Conservation (phyloP, 441 rosid genomes). For the Erodium chrysanthum region DNA sequence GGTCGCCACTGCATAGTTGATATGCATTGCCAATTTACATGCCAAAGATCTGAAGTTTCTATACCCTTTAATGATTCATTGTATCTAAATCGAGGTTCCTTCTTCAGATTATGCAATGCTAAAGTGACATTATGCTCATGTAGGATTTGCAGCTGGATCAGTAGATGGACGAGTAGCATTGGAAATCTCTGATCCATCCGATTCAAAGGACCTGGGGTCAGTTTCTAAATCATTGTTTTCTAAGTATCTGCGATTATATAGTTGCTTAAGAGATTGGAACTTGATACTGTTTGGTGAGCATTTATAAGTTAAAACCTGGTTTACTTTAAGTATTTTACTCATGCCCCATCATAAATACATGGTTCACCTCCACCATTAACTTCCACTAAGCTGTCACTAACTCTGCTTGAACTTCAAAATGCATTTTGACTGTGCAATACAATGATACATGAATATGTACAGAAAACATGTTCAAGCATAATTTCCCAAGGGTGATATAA, state of each 20-base stretch:
- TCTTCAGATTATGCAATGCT: neutral
- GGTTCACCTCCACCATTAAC: neutral
- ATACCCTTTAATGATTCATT: conserved; percentile 1
- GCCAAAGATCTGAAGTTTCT: conserved; percentile 1
- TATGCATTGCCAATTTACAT: neutral
- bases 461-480: neutral
- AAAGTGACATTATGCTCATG: conserved; percentile 18
- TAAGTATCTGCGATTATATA: neutral
- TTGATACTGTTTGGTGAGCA: neutral
- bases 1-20: neutral
- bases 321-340: neutral
- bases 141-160: conserved; percentile 84
- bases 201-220: conserved; percentile 39
- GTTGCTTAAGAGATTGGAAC: conserved; percentile 8
- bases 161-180: conserved; percentile 72
- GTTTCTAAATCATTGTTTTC: conserved; percentile 15
- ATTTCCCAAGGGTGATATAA: neutral
- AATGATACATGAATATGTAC: neutral
- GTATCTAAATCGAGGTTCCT: neutral
- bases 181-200: conserved; percentile 37
- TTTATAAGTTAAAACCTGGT: neutral
- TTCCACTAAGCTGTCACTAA: neutral
- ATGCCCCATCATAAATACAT: neutral
- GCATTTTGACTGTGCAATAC: neutral
- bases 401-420: neutral